Conservation (phyloP, 306 rosid species). For the Acacia crassicarpa region DNA sequence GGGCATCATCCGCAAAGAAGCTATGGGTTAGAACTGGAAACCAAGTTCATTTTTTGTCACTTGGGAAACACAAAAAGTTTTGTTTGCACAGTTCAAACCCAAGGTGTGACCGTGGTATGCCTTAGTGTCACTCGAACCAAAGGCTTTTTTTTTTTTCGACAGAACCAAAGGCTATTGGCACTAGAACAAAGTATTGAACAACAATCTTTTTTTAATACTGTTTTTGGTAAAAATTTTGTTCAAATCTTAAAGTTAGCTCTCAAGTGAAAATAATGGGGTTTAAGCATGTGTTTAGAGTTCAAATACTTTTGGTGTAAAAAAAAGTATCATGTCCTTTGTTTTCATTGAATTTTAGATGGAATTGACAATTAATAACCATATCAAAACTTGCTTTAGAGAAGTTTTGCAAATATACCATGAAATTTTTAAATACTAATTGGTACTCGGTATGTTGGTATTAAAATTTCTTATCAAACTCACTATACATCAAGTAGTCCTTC, state of each 20-base stretch:
- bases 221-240: too few relatives aligned
- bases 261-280: not conserved
- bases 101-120: not conserved
- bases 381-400: not conserved
- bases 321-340: not conserved
- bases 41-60: too few relatives aligned
- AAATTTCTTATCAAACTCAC: not conserved
- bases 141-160: too few relatives aligned
- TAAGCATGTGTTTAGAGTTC: not conserved
- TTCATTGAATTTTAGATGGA: not conserved
- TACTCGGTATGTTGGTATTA: not conserved
- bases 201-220: not conserved
- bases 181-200: not conserved
- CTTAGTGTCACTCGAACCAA: not conserved
- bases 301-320: not conserved
- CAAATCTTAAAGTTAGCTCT: not conserved
- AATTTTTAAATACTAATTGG: not conserved
- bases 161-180: not conserved
- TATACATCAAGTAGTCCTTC: not conserved
- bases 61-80: not conserved
- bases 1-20: too few relatives aligned
- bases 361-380: not conserved
- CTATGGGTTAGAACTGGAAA: too few relatives aligned
- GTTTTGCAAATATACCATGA: not conserved
- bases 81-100: too few relatives aligned